A percentile compares a stretch with the other conserved stretches of the same genome.
phyloP scores from a whole-genome alignment of 2,329 filamentous ascomycete species.

The Exserohilum rostratum region DNA sequence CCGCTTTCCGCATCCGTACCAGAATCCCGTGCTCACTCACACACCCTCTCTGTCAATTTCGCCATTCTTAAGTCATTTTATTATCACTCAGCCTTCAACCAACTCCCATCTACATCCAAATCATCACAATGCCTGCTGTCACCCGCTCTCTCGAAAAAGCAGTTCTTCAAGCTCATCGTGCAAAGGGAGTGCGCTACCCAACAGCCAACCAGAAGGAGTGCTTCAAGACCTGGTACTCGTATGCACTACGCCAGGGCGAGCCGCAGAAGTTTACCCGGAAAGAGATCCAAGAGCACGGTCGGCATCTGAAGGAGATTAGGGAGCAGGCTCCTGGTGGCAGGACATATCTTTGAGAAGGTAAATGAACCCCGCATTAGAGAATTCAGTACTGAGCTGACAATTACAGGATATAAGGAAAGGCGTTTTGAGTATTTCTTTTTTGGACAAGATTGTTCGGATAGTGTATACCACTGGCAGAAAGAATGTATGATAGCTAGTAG shows the following conservation, averaged over 20 bases:
- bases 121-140: constrained; percentile 32
- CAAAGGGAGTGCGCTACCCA: constrained; percentile 43
- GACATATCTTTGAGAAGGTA: constrained; percentile 35
- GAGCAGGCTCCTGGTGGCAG: constrained; percentile 37
- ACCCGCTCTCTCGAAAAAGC: constrained; percentile 40
- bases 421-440: too few species aligned
- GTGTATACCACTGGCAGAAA: too few species aligned
- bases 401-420: background rate
- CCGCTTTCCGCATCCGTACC: background rate
- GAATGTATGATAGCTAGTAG: too few species aligned
- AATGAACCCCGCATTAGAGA: too few species aligned
- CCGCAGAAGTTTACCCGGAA: constrained; percentile 25
- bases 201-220: constrained; percentile 40
- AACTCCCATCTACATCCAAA: background rate
- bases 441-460: too few species aligned
- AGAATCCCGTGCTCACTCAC: background rate
- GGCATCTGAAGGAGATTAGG: constrained; percentile 28
- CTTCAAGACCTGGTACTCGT: constrained; percentile 48
- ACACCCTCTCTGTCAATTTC: background rate
- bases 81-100: too few species aligned
- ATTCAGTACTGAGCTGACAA: background rate
- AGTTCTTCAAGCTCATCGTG: constrained; percentile 44
- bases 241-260: constrained; percentile 36
- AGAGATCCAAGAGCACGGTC: constrained; percentile 31
- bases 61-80: background rate